These are phyloP conservation scores for Sporothrix globosa DNA, from an alignment of 2,329 filamentous ascomycete species.

Conservation along the genomic window DNA sequence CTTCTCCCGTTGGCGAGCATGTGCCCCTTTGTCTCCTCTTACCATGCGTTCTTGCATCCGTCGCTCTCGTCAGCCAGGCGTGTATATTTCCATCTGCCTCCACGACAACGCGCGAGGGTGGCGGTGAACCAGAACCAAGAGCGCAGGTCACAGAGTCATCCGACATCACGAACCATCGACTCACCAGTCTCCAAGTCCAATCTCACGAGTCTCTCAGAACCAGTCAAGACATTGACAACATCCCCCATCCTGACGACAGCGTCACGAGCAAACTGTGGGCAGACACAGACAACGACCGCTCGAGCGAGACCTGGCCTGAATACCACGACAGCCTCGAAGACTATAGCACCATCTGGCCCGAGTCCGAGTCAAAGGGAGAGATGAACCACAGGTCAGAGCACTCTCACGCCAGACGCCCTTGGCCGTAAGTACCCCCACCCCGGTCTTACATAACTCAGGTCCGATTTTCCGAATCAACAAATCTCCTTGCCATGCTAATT, in stretches of 20 bases:
- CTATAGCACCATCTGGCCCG: neutral
- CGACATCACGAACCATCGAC: neutral
- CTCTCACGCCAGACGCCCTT: neutral
- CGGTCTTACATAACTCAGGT: neutral
- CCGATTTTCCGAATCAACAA: neutral
- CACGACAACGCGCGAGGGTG: constrained; percentile 6
- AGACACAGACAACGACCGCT: neutral
- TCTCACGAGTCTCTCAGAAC: neutral
- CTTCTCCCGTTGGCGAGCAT: neutral
- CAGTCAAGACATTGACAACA: neutral
- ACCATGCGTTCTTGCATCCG: neutral
- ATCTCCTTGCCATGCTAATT: neutral
- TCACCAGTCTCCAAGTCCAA: neutral
- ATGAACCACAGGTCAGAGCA: constrained; percentile 16
- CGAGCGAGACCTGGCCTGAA: neutral
- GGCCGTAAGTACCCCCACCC: neutral
- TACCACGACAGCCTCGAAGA: neutral
- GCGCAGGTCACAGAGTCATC: neutral
- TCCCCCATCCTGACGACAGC: neutral
- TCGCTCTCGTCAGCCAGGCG: neutral
- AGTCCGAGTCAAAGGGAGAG: neutral
- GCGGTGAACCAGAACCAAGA: neutral
- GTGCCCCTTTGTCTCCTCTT: constrained; percentile 4
- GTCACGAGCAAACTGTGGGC: neutral
- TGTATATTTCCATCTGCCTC: constrained; percentile 21